Evolutionary conservation across 2,329 filamentous ascomycete genomes (phyloP).

Genomic region (Claviceps pazoutovae): DNA sequence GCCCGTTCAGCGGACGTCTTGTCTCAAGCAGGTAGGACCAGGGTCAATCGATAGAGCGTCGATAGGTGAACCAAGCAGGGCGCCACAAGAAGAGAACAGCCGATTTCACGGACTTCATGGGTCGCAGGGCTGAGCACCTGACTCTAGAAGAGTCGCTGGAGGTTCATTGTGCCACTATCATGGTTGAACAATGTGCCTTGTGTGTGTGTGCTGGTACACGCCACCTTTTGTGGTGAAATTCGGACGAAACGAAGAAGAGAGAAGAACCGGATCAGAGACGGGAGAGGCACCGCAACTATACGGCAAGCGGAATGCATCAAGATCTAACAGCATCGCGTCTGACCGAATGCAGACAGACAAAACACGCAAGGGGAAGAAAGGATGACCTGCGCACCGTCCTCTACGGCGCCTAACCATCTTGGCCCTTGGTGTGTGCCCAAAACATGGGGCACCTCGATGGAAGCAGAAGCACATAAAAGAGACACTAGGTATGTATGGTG

Average conservation of each 20-base stretch:
- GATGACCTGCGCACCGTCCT: too few relatives aligned
- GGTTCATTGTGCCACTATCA: not conserved
- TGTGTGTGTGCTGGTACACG: not conserved
- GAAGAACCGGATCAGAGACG: not conserved
- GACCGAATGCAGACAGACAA: not conserved
- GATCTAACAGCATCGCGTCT: not conserved
- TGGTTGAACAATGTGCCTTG: not conserved
- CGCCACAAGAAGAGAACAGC: not conserved
- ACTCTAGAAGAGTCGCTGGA: not conserved
- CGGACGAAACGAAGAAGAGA: not conserved
- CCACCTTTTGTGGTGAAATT: not conserved
- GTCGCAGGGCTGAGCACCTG: not conserved
- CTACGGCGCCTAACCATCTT: too few relatives aligned
- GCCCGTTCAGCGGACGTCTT: slow-evolving; percentile 12
- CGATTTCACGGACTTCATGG: not conserved
- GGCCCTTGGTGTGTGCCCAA: too few relatives aligned
- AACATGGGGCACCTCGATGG: too few relatives aligned
- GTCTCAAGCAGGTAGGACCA: slow-evolving; percentile 17
- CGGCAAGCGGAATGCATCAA: not conserved
- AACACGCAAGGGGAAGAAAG: not conserved
- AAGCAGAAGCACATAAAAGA: too few relatives aligned
- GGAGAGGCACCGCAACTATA: not conserved
- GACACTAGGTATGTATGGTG: too few relatives aligned
- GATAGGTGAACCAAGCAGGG: not conserved
- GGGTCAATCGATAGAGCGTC: slow-evolving; percentile 33